Evolutionary conservation across 192 early-diverging fungal genomes (phyloP), one percentile per base, ranked within the genome.

Genomic region (Diversispora eburnea): DNA sequence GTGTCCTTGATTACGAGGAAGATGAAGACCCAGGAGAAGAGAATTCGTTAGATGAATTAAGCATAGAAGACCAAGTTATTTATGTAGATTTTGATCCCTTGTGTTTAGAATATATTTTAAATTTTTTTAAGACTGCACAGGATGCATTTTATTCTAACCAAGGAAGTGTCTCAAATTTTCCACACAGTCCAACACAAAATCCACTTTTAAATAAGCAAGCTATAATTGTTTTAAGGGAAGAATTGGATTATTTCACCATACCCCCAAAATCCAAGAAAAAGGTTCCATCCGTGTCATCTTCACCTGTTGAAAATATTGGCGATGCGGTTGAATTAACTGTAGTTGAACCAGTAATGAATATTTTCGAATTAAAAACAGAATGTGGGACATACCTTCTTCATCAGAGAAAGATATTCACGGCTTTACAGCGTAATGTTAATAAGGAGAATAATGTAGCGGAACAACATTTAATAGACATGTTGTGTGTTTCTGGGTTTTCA

Each of bases 381-480:
- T 88, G 88, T 68, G 89, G 87, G 25, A 81, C 85, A 52, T 77
- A 88, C 64, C 83, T 93, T 12, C 76, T 87, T 55, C 81, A 88
- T 58, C 86, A 91, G 73, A 84, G 85, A 55, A 87, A 87, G 46
- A 88, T 93, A 62, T 93, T 93, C 80, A 87, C 88, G 33, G 86
- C 92, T 20, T 77, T 93, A 9, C 88, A 91, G 66, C 84, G 89
- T 19, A 91, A 90, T 51, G 90, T 91, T 78, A 87, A 90, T 70
- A 85, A 84, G 60, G 83, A 85, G 60, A 87, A 87, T 51, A 85
- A 87, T 52, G 79, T 83, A 20, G 85, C 84, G 8, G 86, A 93
- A 70, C 92, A 91, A 76, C 92, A 93, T 83, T 82, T 93, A 39
- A 91, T 93, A 48, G 90, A 91, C 70, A 90, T 93, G 88, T 84